phyloP scores from a whole-genome alignment of 1,139 yeast species.

The Scheffersomyces quercinus region DNA sequence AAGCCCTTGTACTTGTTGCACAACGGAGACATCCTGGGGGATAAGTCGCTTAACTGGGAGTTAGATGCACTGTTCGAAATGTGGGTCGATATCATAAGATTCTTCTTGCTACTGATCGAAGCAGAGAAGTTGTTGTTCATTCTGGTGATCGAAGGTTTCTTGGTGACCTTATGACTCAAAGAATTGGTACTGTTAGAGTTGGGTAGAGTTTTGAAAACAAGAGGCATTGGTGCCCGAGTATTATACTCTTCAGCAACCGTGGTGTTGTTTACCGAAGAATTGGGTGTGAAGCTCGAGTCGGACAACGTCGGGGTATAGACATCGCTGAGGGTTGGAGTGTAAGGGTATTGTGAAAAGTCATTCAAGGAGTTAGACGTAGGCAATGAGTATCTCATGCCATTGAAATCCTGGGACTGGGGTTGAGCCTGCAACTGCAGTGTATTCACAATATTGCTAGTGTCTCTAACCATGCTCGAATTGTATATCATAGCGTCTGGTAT shows the following conservation, averaged over 20 bases:
- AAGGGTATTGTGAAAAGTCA: constrained; percentile 13
- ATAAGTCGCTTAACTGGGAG: constrained; percentile 14
- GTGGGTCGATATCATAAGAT: constrained; percentile 20
- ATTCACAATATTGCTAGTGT: neutral
- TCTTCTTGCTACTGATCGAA: constrained; percentile 15
- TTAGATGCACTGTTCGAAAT: constrained; percentile 11
- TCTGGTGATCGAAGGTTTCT: constrained; percentile 23
- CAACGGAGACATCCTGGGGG: constrained; percentile 17
- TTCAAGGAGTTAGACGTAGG: constrained; percentile 10
- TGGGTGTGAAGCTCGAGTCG: constrained; percentile 22
- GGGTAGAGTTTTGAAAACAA: constrained; percentile 14
- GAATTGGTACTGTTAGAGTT: constrained; percentile 15
- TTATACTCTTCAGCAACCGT: constrained; percentile 9
- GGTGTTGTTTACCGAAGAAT: constrained; percentile 12
- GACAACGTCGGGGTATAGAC: constrained; percentile 23
- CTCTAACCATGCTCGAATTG: neutral
- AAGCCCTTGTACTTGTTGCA: constrained; percentile 22
- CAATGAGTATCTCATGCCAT: neutral
- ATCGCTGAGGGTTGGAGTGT: constrained; percentile 21
- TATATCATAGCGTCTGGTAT: constrained; percentile 21
- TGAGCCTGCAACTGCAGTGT: neutral
- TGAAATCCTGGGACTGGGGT: neutral
- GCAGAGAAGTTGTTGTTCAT: constrained; percentile 13
- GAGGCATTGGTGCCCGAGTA: constrained; percentile 15
- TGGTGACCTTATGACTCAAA: constrained; percentile 17